A percentile compares a stretch with the other conserved stretches of the same genome.
These are phyloP conservation scores for Trichophyton schoenleinii DNA, from an alignment of 2,329 filamentous ascomycete species.

Conservation along the genomic window DNA sequence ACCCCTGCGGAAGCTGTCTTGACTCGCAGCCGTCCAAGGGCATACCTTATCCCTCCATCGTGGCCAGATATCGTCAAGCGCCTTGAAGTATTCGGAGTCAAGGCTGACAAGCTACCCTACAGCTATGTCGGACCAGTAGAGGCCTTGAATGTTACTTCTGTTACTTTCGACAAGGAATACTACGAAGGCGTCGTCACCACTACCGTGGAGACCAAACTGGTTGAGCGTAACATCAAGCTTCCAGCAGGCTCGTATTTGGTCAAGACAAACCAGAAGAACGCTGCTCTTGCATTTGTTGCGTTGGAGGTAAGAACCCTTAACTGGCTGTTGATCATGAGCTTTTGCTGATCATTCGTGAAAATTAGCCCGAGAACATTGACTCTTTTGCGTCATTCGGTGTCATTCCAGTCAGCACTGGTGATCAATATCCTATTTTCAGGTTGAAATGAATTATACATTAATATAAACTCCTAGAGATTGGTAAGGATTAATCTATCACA, in stretches of 20 bases:
- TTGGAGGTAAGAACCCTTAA: slow-evolving; percentile 1
- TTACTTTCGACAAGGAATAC: not conserved
- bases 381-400: slow-evolving; percentile 5
- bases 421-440: slow-evolving; percentile 6
- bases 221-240: not conserved
- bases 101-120: not conserved
- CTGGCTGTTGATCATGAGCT: not conserved
- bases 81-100: slow-evolving; percentile 1
- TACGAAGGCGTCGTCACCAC: slow-evolving; percentile 4
- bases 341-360: not conserved
- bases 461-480: not conserved
- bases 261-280: slow-evolving; percentile 5
- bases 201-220: not conserved
- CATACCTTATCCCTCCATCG: slow-evolving; percentile 2
- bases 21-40: slow-evolving; percentile 4
- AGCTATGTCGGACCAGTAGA: slow-evolving; percentile 2
- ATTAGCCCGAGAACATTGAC: slow-evolving; percentile 7
- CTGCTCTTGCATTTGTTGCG: slow-evolving; percentile 5
- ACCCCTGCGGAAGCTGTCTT: not conserved
- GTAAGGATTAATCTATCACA: not conserved
- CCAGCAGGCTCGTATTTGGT: slow-evolving; percentile 1
- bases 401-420: slow-evolving; percentile 3
- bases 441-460: not conserved
- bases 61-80: slow-evolving; percentile 4
- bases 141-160: slow-evolving; percentile 5